phyloP scores from a whole-genome alignment of 2,329 filamentous ascomycete genomes.

The Claviceps sorghi region DNA sequence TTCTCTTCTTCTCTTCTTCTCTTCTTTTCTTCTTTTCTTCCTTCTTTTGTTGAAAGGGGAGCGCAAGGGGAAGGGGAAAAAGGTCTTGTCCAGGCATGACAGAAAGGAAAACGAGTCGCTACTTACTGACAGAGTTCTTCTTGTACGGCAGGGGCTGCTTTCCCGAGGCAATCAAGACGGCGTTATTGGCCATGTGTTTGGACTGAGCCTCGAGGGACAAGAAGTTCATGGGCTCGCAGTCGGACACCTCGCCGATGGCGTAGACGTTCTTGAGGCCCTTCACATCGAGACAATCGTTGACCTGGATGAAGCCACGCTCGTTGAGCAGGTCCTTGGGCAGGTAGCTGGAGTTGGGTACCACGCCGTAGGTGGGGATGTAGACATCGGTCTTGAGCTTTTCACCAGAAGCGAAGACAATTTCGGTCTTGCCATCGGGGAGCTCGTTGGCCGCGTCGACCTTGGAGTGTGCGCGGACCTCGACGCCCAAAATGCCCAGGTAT shows the following conservation, averaged over 20 bases:
- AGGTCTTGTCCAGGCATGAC: neutral
- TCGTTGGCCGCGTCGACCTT: neutral
- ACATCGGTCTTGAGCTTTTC: neutral
- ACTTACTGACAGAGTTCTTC: neutral
- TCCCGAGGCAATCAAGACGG: neutral
- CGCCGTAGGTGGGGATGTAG: neutral
- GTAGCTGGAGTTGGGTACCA: neutral
- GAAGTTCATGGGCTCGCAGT: neutral
- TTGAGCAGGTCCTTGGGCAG: neutral
- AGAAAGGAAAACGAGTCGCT: neutral
- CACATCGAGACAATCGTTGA: neutral
- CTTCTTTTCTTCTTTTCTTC: too few relatives aligned
- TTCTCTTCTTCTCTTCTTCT: neutral
- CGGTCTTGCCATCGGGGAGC: neutral
- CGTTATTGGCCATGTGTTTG: neutral
- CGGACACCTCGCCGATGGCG: neutral
- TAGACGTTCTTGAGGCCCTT: neutral
- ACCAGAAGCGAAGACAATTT: neutral
- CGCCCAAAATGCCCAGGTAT: neutral
- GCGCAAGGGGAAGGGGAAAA: neutral
- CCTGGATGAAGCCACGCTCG: neutral
- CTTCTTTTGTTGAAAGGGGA: too few relatives aligned
- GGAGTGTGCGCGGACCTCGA: neutral
- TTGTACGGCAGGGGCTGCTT: neutral
- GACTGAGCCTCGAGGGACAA: neutral